Conservation (phyloP, 495 filamentous ascomycete species). For the Penicillium coprophilum region DNA sequence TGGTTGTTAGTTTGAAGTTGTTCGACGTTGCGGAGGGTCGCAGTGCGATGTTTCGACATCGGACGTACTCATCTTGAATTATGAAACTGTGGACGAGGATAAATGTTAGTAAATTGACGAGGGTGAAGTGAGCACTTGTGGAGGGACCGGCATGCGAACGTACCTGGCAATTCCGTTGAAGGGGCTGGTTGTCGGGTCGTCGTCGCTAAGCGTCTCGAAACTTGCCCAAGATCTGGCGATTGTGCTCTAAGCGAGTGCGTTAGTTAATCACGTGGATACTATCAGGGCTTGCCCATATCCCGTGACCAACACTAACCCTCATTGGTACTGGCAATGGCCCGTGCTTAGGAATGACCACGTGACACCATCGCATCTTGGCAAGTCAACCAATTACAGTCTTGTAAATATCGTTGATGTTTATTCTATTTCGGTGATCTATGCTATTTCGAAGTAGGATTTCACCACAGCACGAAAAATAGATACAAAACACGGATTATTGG, state of each 20-base stretch:
- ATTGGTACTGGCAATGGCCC: not conserved
- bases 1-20: slow-evolving; percentile 45
- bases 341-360: not conserved
- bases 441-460: not conserved
- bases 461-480: not conserved
- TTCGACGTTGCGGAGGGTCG: slow-evolving; percentile 29
- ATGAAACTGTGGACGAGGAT: slow-evolving; percentile 43
- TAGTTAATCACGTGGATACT: slow-evolving; percentile 12
- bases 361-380: not conserved
- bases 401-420: not conserved
- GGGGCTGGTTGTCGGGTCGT: slow-evolving; percentile 53
- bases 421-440: not conserved
- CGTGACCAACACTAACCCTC: slow-evolving; percentile 26
- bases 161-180: slow-evolving; percentile 54
- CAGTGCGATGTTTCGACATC: slow-evolving; percentile 29
- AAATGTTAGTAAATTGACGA: slow-evolving; percentile 21
- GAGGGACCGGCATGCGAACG: slow-evolving; percentile 25
- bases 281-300: slow-evolving; percentile 37
- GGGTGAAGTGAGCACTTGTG: not conserved
- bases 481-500: not conserved
- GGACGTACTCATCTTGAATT: slow-evolving; percentile 67
- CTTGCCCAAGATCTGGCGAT: slow-evolving; percentile 40
- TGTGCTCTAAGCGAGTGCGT: slow-evolving; percentile 45
- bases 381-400: not conserved
- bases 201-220: slow-evolving; percentile 50